Conservation (phyloP, 306 rosid genomes). For the Hippophae rhamnoides region DNA sequence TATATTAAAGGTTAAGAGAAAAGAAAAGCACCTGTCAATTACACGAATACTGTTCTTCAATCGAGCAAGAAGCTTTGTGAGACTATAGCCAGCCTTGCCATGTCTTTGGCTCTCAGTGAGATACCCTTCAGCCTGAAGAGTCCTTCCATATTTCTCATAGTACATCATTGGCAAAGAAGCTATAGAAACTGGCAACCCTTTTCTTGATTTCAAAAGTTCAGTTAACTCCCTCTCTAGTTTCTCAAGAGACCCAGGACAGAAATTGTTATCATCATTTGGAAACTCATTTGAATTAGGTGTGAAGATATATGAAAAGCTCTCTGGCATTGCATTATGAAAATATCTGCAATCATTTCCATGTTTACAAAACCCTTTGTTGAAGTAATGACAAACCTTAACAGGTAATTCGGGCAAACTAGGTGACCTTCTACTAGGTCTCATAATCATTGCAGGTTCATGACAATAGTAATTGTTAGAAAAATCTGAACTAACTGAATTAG, state of each 20-base stretch:
- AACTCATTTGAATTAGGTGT: conserved; percentile 16
- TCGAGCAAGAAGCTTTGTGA: conserved; percentile 39
- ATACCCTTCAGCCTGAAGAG: conserved; percentile 40
- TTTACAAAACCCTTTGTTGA: conserved; percentile 40
- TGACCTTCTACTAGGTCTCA: conserved; percentile 28
- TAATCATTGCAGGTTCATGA: conserved; percentile 23
- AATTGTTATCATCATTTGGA: conserved; percentile 17
- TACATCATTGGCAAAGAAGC: conserved; percentile 41
- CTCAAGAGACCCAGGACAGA: conserved; percentile 27
- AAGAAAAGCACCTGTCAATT: conserved; percentile 29
- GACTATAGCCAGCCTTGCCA: conserved; percentile 38
- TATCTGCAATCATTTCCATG: conserved; percentile 39
- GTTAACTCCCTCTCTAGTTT: conserved; percentile 32
- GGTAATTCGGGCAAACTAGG: conserved; percentile 38
- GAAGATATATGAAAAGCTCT: conserved; percentile 20
- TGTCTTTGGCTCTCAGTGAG: conserved; percentile 41
- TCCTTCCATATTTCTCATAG: conserved; percentile 31
- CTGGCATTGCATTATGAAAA: conserved; percentile 26
- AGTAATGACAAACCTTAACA: conserved; percentile 34
- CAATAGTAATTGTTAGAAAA: conserved; percentile 16
- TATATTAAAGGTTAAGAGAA: neutral
- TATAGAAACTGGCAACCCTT: conserved; percentile 33
- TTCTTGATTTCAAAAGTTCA: conserved; percentile 35
- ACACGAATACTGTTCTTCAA: conserved; percentile 35
- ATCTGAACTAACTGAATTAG: conserved; percentile 18